Base-by-base conservation (phyloP, 768 basidiomycete genomes). In the Podaxis sp. region DNA sequence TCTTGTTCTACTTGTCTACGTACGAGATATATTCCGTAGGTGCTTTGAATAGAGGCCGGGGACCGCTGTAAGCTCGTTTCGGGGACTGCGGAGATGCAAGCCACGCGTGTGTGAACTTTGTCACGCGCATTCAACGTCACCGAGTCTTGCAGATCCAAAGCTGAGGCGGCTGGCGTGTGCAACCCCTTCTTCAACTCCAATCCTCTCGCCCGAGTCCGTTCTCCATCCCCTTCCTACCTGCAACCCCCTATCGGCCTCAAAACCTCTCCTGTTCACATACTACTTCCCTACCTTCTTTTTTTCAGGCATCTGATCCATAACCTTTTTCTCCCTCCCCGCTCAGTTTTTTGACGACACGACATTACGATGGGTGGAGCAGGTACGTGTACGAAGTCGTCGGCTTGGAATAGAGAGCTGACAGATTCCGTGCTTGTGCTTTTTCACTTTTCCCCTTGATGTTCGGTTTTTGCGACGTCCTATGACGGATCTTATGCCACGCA, bases 341-440 rank as follows among this genome's bases (percentile, higher is more conserved):
- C 59, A 33, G 38, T 51, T 53, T 40, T 46, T 67, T 48, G 56
- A 65, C 60, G 59, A 63, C 54, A 52, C 66, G 57, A 63, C 22
- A 56, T 51, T 61, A 69, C 57, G 52, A 80, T 80, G 79, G 75
- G 77, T 62, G 76, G 78, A 66, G 77, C 77, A 69, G 79, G 79
- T 80, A 64, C 68, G 77, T 74, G 39, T 63, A 52, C 22, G 3
- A 11, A 55, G 30, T 63, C 65, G 19, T 15, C 4, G n/a, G 2
- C 33, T 49, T 49, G 9, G 15, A 7, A 4, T 49, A 12, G 11
- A 36, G 9, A 26, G 28, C 52, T 61, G 26, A 61, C 38, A 9
- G 30, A 22, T n/a, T 36, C 49, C 12, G 15, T 22, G 44, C 13
- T 51, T 46, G 12, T 42, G n/a, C 26, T 44, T 36, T 61, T 4